Evolutionary conservation across 2,329 filamentous ascomycete species (phyloP).

Genomic region (Fusarium chlamydosporum): DNA sequence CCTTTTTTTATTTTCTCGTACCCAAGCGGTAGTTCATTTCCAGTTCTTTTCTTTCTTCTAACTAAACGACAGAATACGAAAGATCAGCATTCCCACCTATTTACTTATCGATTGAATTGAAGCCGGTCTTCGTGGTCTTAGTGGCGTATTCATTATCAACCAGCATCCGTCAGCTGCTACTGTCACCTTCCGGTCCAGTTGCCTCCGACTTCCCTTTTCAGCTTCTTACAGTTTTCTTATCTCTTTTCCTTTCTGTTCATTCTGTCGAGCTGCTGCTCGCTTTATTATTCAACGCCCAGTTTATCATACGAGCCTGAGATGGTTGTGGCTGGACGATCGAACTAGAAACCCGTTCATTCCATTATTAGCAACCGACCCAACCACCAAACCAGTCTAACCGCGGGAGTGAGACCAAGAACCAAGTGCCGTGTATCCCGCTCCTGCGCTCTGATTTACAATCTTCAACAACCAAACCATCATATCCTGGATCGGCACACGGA

Average conservation of each 20-base stretch:
- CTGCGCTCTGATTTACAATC: constrained; percentile 8
- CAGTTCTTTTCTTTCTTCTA: constrained; percentile 22
- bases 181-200: constrained; percentile 29
- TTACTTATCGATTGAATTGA: constrained; percentile 40
- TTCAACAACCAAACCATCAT: constrained; percentile 23
- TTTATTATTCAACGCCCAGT: constrained; percentile 12
- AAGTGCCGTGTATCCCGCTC: constrained; percentile 31
- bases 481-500: constrained; percentile 35
- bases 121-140: constrained; percentile 46
- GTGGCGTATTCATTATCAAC: constrained; percentile 39
- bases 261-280: constrained; percentile 37
- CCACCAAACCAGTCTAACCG: constrained; percentile 37
- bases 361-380: constrained; percentile 41
- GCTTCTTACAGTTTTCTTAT: constrained; percentile 5
- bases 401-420: constrained; percentile 26
- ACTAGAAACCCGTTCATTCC: constrained; percentile 33
- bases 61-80: constrained; percentile 32
- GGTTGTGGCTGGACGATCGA: constrained; percentile 41
- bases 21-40: constrained; percentile 43
- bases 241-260: constrained; percentile 17
- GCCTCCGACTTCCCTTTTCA: constrained; percentile 27
- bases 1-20: constrained; percentile 22
- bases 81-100: constrained; percentile 16
- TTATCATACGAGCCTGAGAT: constrained; percentile 43
- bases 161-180: constrained; percentile 39